Conservation (phyloP, 2,329 filamentous ascomycete species). For the Emmonsiellopsis sp. region DNA sequence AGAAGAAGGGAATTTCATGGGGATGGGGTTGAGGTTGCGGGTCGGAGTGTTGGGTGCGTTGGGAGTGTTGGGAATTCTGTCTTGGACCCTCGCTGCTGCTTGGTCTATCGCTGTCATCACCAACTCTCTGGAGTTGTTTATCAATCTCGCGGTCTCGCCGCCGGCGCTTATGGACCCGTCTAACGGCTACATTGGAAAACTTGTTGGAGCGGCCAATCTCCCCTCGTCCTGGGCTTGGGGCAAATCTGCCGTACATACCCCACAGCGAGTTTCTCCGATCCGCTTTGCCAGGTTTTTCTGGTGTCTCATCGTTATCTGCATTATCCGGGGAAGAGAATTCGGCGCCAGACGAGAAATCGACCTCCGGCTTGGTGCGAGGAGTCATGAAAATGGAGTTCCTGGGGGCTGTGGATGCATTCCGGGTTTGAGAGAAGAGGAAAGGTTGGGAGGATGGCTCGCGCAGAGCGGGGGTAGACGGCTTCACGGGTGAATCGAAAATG, state of each 20-base stretch:
- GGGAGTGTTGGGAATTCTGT: background rate
- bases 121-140: constrained; percentile 29
- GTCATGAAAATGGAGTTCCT: constrained; percentile 37
- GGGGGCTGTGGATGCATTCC: constrained; percentile 21
- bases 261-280: constrained; percentile 32
- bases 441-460: constrained; percentile 42
- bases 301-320: constrained; percentile 40
- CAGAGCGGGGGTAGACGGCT: constrained; percentile 36
- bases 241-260: constrained; percentile 33
- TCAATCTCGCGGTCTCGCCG: constrained; percentile 39
- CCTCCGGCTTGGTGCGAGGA: constrained; percentile 35
- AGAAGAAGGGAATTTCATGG: constrained; percentile 25
- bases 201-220: constrained; percentile 48
- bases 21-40: background rate
- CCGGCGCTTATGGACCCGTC: constrained; percentile 40
- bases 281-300: constrained; percentile 27
- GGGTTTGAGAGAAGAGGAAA: constrained; percentile 38
- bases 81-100: constrained; percentile 24
- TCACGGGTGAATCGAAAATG: constrained; percentile 39
- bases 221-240: constrained; percentile 51
- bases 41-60: background rate
- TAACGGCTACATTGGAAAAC: constrained; percentile 36
- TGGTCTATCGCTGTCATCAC: constrained; percentile 33
- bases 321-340: constrained; percentile 37
- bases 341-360: constrained; percentile 39